These are phyloP conservation scores for Euclidium syriacum DNA, from an alignment of 345 rosid genomes.

Conservation along the genomic window DNA sequence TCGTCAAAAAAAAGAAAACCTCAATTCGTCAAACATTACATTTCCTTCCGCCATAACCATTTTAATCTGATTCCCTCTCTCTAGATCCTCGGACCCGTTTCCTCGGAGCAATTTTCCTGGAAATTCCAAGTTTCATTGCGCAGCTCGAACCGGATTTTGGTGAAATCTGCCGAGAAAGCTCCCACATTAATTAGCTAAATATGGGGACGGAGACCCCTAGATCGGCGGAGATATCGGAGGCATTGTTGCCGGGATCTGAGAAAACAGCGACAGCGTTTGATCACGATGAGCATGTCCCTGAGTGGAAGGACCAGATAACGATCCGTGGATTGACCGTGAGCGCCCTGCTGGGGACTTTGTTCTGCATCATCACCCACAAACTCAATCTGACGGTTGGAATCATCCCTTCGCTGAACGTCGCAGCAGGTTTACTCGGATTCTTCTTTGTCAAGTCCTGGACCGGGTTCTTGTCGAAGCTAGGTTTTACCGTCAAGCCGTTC, in stretches of 20 bases:
- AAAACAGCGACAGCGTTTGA: conserved; percentile 12
- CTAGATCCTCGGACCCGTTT: background rate
- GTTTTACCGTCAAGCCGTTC: conserved; percentile 57
- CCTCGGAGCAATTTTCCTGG: background rate
- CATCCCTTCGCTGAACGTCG: conserved; percentile 87
- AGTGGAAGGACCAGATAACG: conserved; percentile 94
- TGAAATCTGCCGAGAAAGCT: background rate
- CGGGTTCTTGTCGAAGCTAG: conserved; percentile 53
- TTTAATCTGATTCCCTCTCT: background rate
- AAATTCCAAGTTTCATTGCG: no score
- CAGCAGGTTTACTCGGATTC: conserved; percentile 88
- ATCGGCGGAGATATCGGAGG: conserved; percentile 45
- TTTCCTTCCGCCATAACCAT: conserved; percentile 6
- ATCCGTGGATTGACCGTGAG: conserved; percentile 65
- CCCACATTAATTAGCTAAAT: background rate
- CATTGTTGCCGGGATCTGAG: conserved; percentile 35
- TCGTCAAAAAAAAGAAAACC: no score
- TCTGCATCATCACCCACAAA: conserved; percentile 88
- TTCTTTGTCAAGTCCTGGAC: conserved; percentile 93
- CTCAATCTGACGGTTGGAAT: conserved; percentile 88
- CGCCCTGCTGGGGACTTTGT: conserved; percentile 62
- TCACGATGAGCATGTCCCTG: conserved; percentile 47
- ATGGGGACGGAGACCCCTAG: conserved; percentile 57
- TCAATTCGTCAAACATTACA: conserved; percentile 1
- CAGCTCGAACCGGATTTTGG: background rate